phyloP scores from a whole-genome alignment of 495 filamentous ascomycete genomes.

The Tuber magnatum region DNA sequence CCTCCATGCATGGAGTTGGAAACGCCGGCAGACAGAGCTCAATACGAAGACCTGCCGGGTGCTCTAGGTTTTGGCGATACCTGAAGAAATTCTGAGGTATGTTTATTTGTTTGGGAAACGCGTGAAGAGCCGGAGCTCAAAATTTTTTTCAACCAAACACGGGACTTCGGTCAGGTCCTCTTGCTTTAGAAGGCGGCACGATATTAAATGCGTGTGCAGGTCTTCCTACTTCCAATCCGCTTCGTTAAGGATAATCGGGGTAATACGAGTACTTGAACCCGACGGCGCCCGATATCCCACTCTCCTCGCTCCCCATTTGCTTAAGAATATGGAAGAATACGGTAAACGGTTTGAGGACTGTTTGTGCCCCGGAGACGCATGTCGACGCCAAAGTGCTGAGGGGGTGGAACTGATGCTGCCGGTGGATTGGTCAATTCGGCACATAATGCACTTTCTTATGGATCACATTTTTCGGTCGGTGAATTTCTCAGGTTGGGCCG shows the following conservation, averaged over 20 bases:
- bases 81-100: neutral
- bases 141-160: neutral
- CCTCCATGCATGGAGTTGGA: neutral
- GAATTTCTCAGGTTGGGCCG: neutral
- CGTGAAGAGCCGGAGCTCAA: neutral
- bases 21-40: neutral
- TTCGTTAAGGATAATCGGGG: neutral
- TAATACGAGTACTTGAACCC: neutral
- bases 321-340: neutral
- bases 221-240: neutral
- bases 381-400: neutral
- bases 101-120: neutral
- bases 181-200: neutral
- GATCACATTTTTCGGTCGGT: neutral
- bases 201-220: slow-evolving; percentile 1
- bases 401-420: neutral
- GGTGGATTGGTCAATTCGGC: neutral
- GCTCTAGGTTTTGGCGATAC: neutral
- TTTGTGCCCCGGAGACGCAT: neutral
- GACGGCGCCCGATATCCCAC: neutral
- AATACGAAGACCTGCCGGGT: neutral
- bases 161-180: neutral
- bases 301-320: neutral
- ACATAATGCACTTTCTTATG: neutral
- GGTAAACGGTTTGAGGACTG: neutral